phyloP scores from a whole-genome alignment of 192 early-diverging fungal species.

The Cladochytrium replicatum region DNA sequence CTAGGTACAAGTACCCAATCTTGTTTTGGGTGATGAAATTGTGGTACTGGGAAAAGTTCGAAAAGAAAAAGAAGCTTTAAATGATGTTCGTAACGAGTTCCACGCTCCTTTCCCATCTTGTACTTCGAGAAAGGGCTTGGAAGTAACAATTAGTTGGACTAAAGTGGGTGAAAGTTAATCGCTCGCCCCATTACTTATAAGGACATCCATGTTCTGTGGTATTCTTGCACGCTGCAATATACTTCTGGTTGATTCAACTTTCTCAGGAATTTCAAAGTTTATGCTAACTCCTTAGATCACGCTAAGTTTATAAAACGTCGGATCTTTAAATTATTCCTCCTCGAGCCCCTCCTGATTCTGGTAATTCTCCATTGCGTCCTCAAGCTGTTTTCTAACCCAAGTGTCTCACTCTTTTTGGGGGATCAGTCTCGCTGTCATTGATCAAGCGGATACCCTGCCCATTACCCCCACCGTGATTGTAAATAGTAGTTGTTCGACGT shows the following conservation, averaged over 20 bases:
- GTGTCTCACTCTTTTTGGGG: no score
- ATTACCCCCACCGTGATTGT: constrained; percentile 13
- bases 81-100: constrained; percentile 49
- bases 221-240: constrained; percentile 36
- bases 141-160: constrained; percentile 18
- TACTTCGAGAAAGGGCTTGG: constrained; percentile 40
- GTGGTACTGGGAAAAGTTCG: constrained; percentile 43
- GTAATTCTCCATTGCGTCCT: constrained; percentile 10
- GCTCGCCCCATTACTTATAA: constrained; percentile 28
- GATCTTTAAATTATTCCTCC: constrained; percentile 3
- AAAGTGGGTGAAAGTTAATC: constrained; percentile 7
- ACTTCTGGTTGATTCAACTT: constrained; percentile 32
- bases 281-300: constrained; percentile 12
- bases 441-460: not conserved
- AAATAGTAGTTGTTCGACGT: constrained; percentile 35
- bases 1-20: constrained; percentile 48
- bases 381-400: constrained; percentile 23
- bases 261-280: constrained; percentile 44
- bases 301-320: constrained; percentile 1
- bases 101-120: constrained; percentile 40
- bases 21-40: constrained; percentile 44
- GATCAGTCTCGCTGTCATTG: not conserved
- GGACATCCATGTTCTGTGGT: constrained; percentile 33
- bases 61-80: constrained; percentile 47
- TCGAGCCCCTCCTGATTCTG: constrained; percentile 2